Percentiles rank a stretch among this genome's conserved stretches.
These are phyloP conservation scores for Pyracantha coccinea DNA, from an alignment of 331 rosid genomes.

Conservation along the genomic window DNA sequence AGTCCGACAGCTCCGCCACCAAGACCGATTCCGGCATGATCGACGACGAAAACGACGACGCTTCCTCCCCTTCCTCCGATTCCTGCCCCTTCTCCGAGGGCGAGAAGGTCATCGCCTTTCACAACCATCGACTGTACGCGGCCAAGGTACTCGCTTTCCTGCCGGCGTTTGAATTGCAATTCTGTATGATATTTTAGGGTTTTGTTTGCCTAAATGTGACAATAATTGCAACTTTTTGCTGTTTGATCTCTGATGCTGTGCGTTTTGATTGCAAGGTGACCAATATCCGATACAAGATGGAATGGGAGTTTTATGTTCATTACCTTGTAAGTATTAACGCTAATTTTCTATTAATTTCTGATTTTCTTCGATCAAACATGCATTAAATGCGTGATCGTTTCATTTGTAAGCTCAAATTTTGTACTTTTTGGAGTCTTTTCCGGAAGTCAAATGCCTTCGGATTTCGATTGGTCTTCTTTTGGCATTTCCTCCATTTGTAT, in stretches of 20 bases:
- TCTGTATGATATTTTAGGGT: not conserved
- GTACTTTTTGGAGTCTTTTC: not conserved
- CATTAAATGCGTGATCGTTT: not conserved
- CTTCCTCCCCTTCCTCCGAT: conserved; percentile 7
- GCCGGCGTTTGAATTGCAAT: not conserved
- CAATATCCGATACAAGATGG: conserved; percentile 23
- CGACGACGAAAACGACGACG: conserved; percentile 16
- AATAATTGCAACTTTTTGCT: not conserved
- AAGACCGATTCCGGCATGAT: conserved; percentile 33
- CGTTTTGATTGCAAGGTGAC: conserved; percentile 32
- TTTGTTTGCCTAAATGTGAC: not conserved
- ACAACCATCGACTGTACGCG: conserved; percentile 34
- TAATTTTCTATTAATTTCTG: not conserved
- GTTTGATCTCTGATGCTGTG: not conserved
- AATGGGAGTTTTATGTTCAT: conserved; percentile 51
- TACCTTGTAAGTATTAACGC: conserved; percentile 44
- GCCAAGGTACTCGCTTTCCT: conserved; percentile 47
- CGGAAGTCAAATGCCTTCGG: not conserved
- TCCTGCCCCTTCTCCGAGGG: conserved; percentile 42
- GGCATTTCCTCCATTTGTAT: not conserved
- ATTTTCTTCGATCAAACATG: not conserved
- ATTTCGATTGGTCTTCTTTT: not conserved
- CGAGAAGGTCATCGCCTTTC: conserved; percentile 57
- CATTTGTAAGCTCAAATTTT: not conserved
- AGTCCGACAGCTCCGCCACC: conserved; percentile 19